phyloP scores from a whole-genome alignment of 2,329 filamentous ascomycete genomes.

The Fusarium musae region DNA sequence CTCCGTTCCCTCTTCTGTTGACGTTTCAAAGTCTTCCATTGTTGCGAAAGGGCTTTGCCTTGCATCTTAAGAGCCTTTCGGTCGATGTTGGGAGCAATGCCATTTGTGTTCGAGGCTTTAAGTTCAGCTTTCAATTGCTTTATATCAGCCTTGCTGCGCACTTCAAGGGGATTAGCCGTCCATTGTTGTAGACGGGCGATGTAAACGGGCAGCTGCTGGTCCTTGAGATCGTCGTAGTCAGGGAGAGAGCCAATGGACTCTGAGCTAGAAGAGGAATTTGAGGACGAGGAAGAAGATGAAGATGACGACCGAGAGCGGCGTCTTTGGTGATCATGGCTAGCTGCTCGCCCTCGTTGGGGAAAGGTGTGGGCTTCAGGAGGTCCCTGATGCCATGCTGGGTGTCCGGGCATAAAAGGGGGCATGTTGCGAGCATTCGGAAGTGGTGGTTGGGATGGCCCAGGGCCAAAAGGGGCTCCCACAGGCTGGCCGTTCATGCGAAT shows the following conservation, averaged over 20 bases:
- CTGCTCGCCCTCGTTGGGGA: slow-evolving; percentile 20
- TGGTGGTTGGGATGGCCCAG: not conserved
- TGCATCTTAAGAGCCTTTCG: slow-evolving; percentile 54
- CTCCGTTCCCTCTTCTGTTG: slow-evolving; percentile 46
- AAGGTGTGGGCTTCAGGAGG: slow-evolving; percentile 11
- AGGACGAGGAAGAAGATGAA: slow-evolving; percentile 50
- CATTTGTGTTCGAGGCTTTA: slow-evolving; percentile 50
- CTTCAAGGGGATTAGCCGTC: slow-evolving; percentile 61
- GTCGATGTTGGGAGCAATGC: slow-evolving; percentile 21
- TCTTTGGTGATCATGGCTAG: slow-evolving; percentile 20
- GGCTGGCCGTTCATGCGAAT: slow-evolving; percentile 44
- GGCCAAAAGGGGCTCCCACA: not conserved
- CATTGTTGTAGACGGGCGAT: slow-evolving; percentile 59
- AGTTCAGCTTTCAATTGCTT: slow-evolving; percentile 56
- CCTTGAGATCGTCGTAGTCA: slow-evolving; percentile 61
- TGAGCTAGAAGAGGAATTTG: slow-evolving; percentile 46
- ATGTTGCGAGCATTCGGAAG: slow-evolving; percentile 5
- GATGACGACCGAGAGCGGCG: slow-evolving; percentile 49
- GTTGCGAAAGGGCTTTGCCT: slow-evolving; percentile 56
- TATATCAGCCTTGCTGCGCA: slow-evolving; percentile 59
- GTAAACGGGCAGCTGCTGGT: slow-evolving; percentile 60
- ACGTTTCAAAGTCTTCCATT: slow-evolving; percentile 53
- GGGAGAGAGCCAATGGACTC: slow-evolving; percentile 63
- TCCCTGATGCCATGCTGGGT: slow-evolving; percentile 5
- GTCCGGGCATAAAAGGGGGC: not conserved